Evolutionary conservation across 176 grass and related monocot species (phyloP), one percentile per base, ranked within the genome.

Genomic region (Bonia amplexicaulis): DNA sequence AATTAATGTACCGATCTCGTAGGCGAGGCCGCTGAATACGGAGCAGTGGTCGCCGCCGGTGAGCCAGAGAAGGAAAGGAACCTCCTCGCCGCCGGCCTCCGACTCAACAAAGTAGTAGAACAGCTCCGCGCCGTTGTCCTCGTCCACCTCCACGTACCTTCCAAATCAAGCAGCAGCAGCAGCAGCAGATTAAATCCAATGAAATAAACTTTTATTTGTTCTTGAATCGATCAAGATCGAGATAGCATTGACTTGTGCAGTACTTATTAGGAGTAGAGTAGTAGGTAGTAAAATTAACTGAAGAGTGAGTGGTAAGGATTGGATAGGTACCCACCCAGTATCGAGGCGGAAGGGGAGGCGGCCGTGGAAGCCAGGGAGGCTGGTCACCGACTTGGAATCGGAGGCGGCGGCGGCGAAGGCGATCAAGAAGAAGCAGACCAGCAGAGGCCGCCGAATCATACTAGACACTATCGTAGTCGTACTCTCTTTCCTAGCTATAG

Each of bases 51-150:
- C 9, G 15, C 94, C 91, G 61, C 91, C 94, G 80, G 84, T 82
- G 82, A 96, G 77, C 91, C 94, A 93, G 29, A 96, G 82, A 12
- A 96, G 33, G 84, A 96, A 55, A n/a, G 91, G 88, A 19, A 6
- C n/a, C 9, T 3, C 5, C 12, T 67, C 25, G 6, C 11, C 74
- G 3, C 49, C 81, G 25, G 69, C 77, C 81, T 93, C 89, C 2
- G 91, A 73, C 35, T 84, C 77, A 2, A 91, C 74, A 78, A 93
- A 96, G 78, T 93, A 96, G 81, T 93, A 96, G 68, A 96, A 93
- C 41, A 96, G 66, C 87, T 96, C 87, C 1, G 52, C 57, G 61
- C 89, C 89, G 15, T 88, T 84, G 23, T 44, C 74, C 73, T 90
- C 78, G 68, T 90, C 94, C 71, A 96, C 89, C 62, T 63, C 77